Evolutionary conservation across 2,329 filamentous ascomycete species (phyloP), one percentile per base, ranked within the genome.

Genomic region (Fusarium kyushuense): DNA sequence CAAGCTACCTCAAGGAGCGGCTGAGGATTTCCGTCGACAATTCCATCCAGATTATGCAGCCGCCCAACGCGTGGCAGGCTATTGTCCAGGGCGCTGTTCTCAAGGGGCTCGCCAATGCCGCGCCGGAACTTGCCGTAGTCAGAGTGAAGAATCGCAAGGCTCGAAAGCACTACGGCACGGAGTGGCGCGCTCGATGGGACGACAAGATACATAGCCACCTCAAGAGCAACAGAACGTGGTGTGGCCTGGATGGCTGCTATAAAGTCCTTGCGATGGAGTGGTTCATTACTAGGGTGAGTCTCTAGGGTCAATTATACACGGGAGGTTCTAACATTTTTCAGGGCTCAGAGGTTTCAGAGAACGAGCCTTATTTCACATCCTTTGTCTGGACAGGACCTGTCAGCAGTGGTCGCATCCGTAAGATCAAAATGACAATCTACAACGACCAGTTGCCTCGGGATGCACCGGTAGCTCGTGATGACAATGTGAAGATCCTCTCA

Each of bases 81-180:
- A 80, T 85, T 10, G 82, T 83, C 0, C 79, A 80, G 33, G 84
- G 84, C 19, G 84, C 84, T 17, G 82, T 85, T 23, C 81, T 83
- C 77, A 84, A 82, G 69, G 83, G 83, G 2, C 73, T 85, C 3
- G 78, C 79, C 2, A 75, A 77, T 30, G 74, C 75, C 2, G 77
- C 79, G 0, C 76, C 78, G 11, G 68, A 72, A 13, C 76, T 77
- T 29, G 78, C 77, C 13, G 72, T 75, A 51, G 79, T 84, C 48
- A 76, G 74, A 48, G 75, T 84, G 30, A 76, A 76, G 62, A 80
- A 80, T 35, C 77, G 81, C 54, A 76, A 74, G 57, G 81, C 80
- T 11, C 77, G 82, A 36, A 83, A 82, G 66, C 79, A 82, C 63
- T 84, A 83, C 55, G 82, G 81, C 8, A 77, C 76, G 16, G 75